These are phyloP conservation scores for Trametes versicolor DNA, from an alignment of 1,284 basidiomycete genomes.

Conservation along the genomic window DNA sequence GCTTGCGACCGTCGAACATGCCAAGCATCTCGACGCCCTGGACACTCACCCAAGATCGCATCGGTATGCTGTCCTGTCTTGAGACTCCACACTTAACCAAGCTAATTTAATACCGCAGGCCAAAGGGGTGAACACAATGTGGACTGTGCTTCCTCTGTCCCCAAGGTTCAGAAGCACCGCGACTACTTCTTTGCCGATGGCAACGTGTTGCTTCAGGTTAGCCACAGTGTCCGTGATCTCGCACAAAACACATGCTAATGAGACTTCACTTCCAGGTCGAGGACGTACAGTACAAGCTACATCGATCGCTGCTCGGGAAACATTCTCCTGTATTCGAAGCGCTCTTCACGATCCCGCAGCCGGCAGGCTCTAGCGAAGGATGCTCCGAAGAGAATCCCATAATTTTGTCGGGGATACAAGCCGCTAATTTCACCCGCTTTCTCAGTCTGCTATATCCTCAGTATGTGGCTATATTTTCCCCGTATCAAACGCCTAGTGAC, in stretches of 20 bases:
- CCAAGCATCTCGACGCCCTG: slow-evolving; percentile 4
- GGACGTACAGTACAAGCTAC: slow-evolving; percentile 28
- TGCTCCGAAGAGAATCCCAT: slow-evolving; percentile 31
- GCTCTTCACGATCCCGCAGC: slow-evolving; percentile 31
- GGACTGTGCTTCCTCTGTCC: neutral
- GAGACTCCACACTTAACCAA: neutral
- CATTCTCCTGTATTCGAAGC: slow-evolving; percentile 34
- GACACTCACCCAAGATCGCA: neutral
- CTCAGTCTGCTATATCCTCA: slow-evolving; percentile 34
- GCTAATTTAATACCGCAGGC: neutral
- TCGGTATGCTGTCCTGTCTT: neutral
- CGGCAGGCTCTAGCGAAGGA: slow-evolving; percentile 27
- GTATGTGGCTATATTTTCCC: slow-evolving; percentile 13
- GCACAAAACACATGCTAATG: neutral
- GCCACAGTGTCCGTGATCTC: neutral
- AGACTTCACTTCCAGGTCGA: slow-evolving; percentile 19
- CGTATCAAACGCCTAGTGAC: neutral
- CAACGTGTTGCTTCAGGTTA: slow-evolving; percentile 32
- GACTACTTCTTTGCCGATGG: slow-evolving; percentile 35
- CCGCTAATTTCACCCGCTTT: slow-evolving; percentile 28
- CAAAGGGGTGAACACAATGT: neutral
- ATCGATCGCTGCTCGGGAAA: slow-evolving; percentile 31
- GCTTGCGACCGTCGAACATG: neutral
- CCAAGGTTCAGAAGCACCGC: slow-evolving; percentile 5
- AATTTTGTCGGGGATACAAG: slow-evolving; percentile 25